These are phyloP conservation scores for Fomitopsis pulvina DNA, from an alignment of 768 basidiomycete species.

Conservation along the genomic window DNA sequence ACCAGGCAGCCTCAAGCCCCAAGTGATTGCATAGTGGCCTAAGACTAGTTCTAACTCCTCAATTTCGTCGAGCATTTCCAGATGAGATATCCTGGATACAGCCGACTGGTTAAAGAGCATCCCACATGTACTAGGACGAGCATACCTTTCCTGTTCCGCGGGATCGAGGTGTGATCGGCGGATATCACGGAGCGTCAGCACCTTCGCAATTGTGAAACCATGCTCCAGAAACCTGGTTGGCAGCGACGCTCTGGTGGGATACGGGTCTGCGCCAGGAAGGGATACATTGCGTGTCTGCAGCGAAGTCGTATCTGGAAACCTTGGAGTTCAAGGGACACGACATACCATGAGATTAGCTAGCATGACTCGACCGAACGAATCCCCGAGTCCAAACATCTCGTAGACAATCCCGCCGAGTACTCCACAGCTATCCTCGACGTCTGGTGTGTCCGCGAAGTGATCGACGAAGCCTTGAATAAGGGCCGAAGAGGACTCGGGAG, in stretches of 20 bases:
- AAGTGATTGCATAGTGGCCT: slow-evolving; percentile 84
- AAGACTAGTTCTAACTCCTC: slow-evolving; percentile 92
- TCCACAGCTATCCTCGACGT: not conserved
- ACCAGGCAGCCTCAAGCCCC: slow-evolving; percentile 38
- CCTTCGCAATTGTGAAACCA: slow-evolving; percentile 49
- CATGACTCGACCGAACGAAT: slow-evolving; percentile 93
- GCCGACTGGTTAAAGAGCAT: not conserved
- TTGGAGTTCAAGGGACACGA: too few relatives aligned
- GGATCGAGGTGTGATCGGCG: slow-evolving; percentile 40
- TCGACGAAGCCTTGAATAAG: slow-evolving; percentile 72
- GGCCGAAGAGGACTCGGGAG: slow-evolving; percentile 45
- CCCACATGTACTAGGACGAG: not conserved
- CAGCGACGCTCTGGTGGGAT: slow-evolving; percentile 49
- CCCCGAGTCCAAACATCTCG: slow-evolving; percentile 89
- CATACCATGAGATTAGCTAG: slow-evolving; percentile 74
- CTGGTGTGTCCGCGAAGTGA: slow-evolving; percentile 27
- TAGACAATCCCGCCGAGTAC: slow-evolving; percentile 65
- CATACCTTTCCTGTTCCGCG: slow-evolving; percentile 54
- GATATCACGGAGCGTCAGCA: slow-evolving; percentile 66
- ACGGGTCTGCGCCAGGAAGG: slow-evolving; percentile 68
- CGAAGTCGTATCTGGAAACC: not conserved
- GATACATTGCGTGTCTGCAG: slow-evolving; percentile 61
- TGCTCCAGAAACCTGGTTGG: slow-evolving; percentile 49
- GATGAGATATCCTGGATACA: slow-evolving; percentile 53
- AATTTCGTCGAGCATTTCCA: slow-evolving; percentile 90